Base-by-base conservation (phyloP, 2,329 filamentous ascomycete genomes). In the Blastomyces silverae region DNA sequence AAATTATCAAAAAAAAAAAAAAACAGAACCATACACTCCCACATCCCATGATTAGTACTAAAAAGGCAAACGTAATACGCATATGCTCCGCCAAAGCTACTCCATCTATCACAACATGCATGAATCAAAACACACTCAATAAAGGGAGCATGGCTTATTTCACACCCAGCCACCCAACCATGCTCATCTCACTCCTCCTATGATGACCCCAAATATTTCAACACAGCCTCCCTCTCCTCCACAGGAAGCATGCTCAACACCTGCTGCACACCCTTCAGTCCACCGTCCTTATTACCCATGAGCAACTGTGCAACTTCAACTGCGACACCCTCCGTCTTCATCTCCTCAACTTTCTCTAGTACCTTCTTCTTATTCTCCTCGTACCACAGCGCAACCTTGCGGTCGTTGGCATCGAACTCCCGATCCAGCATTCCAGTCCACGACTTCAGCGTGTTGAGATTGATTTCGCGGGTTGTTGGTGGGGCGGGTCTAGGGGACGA, bases 331-430 rank as follows among this genome's bases (percentile, higher is more conserved):
- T 96, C 90, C 5, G 85, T 84, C 84, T 91, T 94, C 73, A 97
- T 82, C 15, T 82, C 79, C 76, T 97, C 92, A 37, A 97, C 86
- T 85, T 94, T 96, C 68, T 89, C 85, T 68, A 89, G 84, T 61
- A 99, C 87, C 52, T 81, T 80, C 82, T 93, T 91, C 74, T 91
- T 84, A 81, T 97, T 94, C 80, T 93, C 88, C 83, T 99, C 94
- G 76, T 97, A 97, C 94, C 94, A 99, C 71, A 88, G 84, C 3
- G 92, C 91, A 37, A 97, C 94, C 70, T 87, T 88, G 71, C 86
- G 86, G 76, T 99, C 94, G 68, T 91, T 87, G 66, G 83, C 84
- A 64, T 89, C 85, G 77, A 96, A 96, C 70, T 90, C 84, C 55
- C 86, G 79, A 65, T 78, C 77, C 48, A 79, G 68, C 58, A 97